phyloP scores from a whole-genome alignment of 164 flowering plant genomes.

The Tetracentron sinense region DNA sequence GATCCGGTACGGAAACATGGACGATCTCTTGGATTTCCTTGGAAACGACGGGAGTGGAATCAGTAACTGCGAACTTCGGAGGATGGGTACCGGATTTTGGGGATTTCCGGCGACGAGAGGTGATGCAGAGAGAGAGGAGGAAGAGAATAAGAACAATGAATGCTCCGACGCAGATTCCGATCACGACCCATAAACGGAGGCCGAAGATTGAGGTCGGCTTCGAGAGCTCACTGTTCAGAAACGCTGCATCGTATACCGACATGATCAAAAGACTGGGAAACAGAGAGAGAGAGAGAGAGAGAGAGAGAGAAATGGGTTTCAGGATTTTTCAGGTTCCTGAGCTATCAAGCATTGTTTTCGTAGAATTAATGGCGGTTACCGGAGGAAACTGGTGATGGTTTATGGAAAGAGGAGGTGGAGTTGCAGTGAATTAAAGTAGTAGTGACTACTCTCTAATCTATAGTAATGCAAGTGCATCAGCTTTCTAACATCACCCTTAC shows the following conservation, averaged over 20 bases:
- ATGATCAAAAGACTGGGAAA: not conserved
- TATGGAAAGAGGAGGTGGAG: not conserved
- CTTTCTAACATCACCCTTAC: no score
- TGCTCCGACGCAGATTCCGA: constrained; percentile 7
- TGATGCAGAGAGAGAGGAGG: constrained; percentile 8
- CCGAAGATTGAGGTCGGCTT: constrained; percentile 25
- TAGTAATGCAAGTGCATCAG: no score
- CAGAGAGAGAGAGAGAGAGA: not conserved
- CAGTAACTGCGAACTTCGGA: not conserved
- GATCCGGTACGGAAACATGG: constrained; percentile 1
- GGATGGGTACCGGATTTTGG: not conserved
- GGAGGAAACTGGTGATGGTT: no score
- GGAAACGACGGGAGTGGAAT: constrained; percentile 4
- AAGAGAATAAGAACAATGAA: constrained; percentile 12
- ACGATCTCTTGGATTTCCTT: not conserved
- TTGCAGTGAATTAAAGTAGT: not conserved
- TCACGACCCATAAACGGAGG: constrained; percentile 26
- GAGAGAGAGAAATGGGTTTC: not conserved
- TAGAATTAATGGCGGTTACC: not conserved
- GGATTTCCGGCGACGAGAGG: constrained; percentile 14
- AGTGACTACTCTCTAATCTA: no score
- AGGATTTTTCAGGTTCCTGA: not conserved
- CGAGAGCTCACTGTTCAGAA: constrained; percentile 9
- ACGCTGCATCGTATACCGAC: not conserved
- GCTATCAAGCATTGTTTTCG: not conserved